Base-by-base conservation (phyloP, 257 asterid species). In the Salvia rosmarinus region DNA sequence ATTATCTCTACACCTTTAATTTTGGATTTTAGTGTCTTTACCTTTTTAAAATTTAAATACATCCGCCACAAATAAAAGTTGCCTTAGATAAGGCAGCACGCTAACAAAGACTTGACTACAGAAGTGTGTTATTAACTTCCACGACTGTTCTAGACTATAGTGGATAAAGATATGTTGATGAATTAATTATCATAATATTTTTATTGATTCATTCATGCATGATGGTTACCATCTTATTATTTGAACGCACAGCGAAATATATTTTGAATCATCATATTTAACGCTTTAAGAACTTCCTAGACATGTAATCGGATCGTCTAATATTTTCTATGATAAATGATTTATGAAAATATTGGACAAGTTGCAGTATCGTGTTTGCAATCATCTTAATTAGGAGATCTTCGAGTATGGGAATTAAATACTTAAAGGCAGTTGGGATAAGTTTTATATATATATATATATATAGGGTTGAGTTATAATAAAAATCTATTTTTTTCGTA, bases 71-170 rank as follows among this genome's bases (percentile, higher is more conserved):
- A 57, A 35, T 25, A 57, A 74, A 79, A 70, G 74, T 69, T 58
- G 77, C 32, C 12, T 65, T 40, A 71, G 64, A 71, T 71, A 61
- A 71, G 62, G 72, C 64, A 75, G 80, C 80, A 56, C 67, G 77
- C 72, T 70, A 70, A 67, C 73, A 76, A 79, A 34, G 80, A 79
- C 80, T 75, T 59, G 75, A 66, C 75, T 61, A 28, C 20, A 35
- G 63, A 63, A 64, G 65, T 55, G 76, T 34, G 49, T 47, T 60
- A 72, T 67, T 77, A 67, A 34, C 70, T 76, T 80, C 76, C 76
- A 76, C 79, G 81, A 47, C 64, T 73, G 71, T 37, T 60, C 44
- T 23, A 49, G 1, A 49, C 32, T 62, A 49, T 35, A 35, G 17
- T 71, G 69, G 52, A 19, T 71, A 25, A 25, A 12, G 52, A 71